phyloP scores from a whole-genome alignment of 2,329 filamentous ascomycete species.

The Microsporum audouinii region DNA sequence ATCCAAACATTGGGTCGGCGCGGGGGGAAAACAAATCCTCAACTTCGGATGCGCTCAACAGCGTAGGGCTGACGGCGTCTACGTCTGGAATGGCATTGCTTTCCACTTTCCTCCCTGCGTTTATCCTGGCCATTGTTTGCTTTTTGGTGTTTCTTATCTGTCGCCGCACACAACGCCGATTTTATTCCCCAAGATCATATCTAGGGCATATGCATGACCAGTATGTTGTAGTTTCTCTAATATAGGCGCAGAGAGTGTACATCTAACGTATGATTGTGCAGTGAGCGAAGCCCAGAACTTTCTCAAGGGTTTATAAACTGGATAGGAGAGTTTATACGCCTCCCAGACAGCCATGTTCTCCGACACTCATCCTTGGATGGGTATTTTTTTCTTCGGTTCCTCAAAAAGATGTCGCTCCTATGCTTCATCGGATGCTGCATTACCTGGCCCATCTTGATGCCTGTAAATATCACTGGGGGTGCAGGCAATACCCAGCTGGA shows the following conservation, averaged over 20 bases:
- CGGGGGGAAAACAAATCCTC: constrained; percentile 30
- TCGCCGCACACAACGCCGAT: constrained; percentile 35
- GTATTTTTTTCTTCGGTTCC: constrained; percentile 80
- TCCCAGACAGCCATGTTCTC: constrained; percentile 66
- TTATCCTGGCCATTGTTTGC: constrained; percentile 35
- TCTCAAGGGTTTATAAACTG: constrained; percentile 42
- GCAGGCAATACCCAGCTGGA: constrained; percentile 58
- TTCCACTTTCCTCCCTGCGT: constrained; percentile 39
- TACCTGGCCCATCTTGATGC: constrained; percentile 80
- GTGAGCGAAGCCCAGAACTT: constrained; percentile 39
- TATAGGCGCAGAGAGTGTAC: neutral
- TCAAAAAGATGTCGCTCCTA: constrained; percentile 65
- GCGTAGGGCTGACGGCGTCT: constrained; percentile 26
- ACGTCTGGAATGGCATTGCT: constrained; percentile 42
- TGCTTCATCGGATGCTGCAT: constrained; percentile 72
- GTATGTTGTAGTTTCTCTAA: constrained; percentile 17
- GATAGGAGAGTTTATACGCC: constrained; percentile 42
- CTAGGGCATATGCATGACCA: constrained; percentile 33
- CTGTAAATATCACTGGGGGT: constrained; percentile 75
- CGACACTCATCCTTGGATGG: constrained; percentile 85
- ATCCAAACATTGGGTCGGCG: constrained; percentile 33
- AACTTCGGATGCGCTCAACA: constrained; percentile 22
- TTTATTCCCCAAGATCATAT: constrained; percentile 36
- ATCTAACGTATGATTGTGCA: constrained; percentile 13
- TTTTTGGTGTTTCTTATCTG: constrained; percentile 38